Evolutionary conservation across 805 yeast genomes (phyloP).

Genomic region (Yamadazyma kitorensis): DNA sequence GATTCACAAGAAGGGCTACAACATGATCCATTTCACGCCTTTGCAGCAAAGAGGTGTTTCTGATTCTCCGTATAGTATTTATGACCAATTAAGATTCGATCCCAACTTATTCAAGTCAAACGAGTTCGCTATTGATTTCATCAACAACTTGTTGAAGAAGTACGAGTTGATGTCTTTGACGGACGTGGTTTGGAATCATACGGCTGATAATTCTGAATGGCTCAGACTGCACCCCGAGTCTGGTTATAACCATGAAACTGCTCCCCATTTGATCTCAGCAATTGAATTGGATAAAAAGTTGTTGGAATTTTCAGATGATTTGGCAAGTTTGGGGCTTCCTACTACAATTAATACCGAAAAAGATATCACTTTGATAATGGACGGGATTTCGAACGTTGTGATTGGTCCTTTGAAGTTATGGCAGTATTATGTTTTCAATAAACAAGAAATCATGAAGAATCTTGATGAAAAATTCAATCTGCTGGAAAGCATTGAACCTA

Average conservation of each 20-base stretch:
- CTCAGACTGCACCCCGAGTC: slow-evolving; percentile 81
- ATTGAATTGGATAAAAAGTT: slow-evolving; percentile 77
- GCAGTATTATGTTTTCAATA: slow-evolving; percentile 83
- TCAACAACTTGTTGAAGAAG: slow-evolving; percentile 47
- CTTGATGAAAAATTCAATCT: slow-evolving; percentile 38
- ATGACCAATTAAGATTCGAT: slow-evolving; percentile 81
- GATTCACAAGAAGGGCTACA: slow-evolving; percentile 75
- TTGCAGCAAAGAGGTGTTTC: slow-evolving; percentile 86
- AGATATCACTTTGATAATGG: slow-evolving; percentile 62
- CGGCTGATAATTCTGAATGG: slow-evolving; percentile 91
- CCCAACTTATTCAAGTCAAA: slow-evolving; percentile 54
- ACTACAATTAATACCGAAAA: slow-evolving; percentile 45
- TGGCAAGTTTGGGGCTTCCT: slow-evolving; percentile 62
- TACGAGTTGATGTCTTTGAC: slow-evolving; percentile 74
- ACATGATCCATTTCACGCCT: slow-evolving; percentile 96
- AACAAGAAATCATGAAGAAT: slow-evolving; percentile 35
- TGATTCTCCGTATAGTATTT: slow-evolving; percentile 89
- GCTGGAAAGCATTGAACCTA: slow-evolving; percentile 18
- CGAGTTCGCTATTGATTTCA: slow-evolving; percentile 52
- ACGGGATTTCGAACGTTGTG: slow-evolving; percentile 67
- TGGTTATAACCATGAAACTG: slow-evolving; percentile 82
- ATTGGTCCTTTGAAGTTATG: slow-evolving; percentile 67
- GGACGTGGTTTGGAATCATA: slow-evolving; percentile 92
- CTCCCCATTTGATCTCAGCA: slow-evolving; percentile 85
- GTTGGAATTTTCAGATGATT: slow-evolving; percentile 57